phyloP scores from a whole-genome alignment of 2,329 filamentous ascomycete species.

The Cladosporium sp. region DNA sequence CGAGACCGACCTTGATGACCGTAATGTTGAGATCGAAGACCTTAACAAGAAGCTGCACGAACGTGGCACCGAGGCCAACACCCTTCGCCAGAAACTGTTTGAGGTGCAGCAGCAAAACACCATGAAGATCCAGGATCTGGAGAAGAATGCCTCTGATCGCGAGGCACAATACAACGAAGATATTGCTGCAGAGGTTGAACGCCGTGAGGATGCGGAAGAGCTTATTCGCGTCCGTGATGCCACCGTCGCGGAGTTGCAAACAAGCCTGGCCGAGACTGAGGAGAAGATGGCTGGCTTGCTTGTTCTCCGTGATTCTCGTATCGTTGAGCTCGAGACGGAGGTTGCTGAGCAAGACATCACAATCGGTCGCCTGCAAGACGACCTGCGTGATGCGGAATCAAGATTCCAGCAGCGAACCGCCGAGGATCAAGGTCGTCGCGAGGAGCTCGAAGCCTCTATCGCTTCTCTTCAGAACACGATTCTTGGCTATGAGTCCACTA shows the following conservation, averaged over 20 bases:
- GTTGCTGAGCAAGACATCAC: slow-evolving; percentile 22
- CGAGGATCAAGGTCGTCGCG: slow-evolving; percentile 17
- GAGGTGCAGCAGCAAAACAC: slow-evolving; percentile 42
- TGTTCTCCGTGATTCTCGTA: slow-evolving; percentile 28
- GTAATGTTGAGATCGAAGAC: slow-evolving; percentile 38
- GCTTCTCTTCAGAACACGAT: slow-evolving; percentile 22
- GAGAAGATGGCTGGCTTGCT: slow-evolving; percentile 24
- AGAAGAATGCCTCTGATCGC: slow-evolving; percentile 35
- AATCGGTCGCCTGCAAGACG: slow-evolving; percentile 25
- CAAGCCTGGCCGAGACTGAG: slow-evolving; percentile 32
- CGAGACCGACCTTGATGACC: slow-evolving; percentile 40
- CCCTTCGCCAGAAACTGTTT: slow-evolving; percentile 46
- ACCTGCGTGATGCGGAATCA: slow-evolving; percentile 23
- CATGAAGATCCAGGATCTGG: slow-evolving; percentile 34
- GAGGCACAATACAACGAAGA: slow-evolving; percentile 37
- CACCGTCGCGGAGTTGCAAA: slow-evolving; percentile 34
- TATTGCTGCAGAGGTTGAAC: slow-evolving; percentile 36
- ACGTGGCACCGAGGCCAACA: slow-evolving; percentile 44
- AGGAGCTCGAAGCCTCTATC: slow-evolving; percentile 27
- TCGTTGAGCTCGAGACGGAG: slow-evolving; percentile 25
- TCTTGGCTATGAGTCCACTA: slow-evolving; percentile 21
- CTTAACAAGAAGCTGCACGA: slow-evolving; percentile 38
- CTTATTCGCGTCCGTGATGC: slow-evolving; percentile 31
- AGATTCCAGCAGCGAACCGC: slow-evolving; percentile 17
- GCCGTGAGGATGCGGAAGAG: slow-evolving; percentile 36